Base-by-base conservation (phyloP, 2,329 filamentous ascomycete species). In the Neocucurbitaria cava region DNA sequence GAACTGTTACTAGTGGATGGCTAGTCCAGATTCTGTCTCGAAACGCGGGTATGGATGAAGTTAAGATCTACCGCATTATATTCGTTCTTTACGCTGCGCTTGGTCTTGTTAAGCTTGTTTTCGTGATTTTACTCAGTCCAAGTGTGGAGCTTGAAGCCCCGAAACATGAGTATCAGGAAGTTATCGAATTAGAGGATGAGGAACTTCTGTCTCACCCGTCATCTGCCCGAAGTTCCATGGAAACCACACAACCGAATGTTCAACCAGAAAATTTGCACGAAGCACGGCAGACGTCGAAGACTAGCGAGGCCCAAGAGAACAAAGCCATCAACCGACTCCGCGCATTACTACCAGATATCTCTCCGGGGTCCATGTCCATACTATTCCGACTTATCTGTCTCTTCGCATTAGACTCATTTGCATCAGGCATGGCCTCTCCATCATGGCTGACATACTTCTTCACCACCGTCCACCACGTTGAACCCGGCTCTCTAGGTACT, bases 331-430 rank as follows among this genome's bases (percentile, higher is more conserved):
- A 26, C 9, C 15, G 44, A 24, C 7, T 45, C 18, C 13, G 20
- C 13, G 20, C 38, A 15, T 26, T 51, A 23, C 67, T 87, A 11
- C 81, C 86, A 0, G 75, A 82, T 5, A 83, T 90, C 18, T 84
- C 83, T 7, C 69, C 65, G 1, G 75, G 83, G 24, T 85, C 81
- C 21, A 73, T 79, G 8, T 65, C 74, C 0, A 78, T 85, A 31
- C 78, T 88, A 6, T 71, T 82, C 41, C 82, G 84, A 26, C 77
- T 92, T 0, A 87, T 85, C 64, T 67, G 87, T 2, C 77, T 92
- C 1, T 87, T 91, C 58, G 81, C 80, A 0, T 63, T 90, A 5
- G 88, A 91, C 68, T 82, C 85, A 0, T 83, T 90, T 59, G 87
- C 87, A 0, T 87, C 85, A 0, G 88, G 89, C 3, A 80, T 92